Base-by-base conservation (phyloP, 305 asterid species). In the Solanum chacoense region DNA sequence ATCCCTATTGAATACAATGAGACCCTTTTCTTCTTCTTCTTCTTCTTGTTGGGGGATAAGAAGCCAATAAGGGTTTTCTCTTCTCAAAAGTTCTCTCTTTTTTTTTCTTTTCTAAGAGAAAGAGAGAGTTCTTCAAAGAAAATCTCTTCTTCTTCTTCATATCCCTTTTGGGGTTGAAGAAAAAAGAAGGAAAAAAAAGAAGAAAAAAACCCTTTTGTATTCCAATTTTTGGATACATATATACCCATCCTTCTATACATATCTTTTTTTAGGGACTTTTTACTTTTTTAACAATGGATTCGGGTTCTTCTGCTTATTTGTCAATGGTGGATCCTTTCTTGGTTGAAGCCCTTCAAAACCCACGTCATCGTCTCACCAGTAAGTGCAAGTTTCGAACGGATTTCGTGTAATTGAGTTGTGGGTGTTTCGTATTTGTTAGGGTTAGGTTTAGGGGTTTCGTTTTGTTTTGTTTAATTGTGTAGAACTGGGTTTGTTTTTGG, bases 331-430 rank as follows among this genome's bases (percentile, higher is more conserved):
- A 97, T 91, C 95, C 99, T n/a, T 96, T 97, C 88, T 93, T 97
- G 90, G 95, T 96, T 75, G 99, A 97, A 94, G 99, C 99, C 36
- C 99, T 97, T 88, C 99, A 97, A 88, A 96, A 95, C 94, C 98
- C 99, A 90, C 99, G 99, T 88, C 99, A 97, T 92, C 99, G 99
- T 81, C 88, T 97, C 67, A 95, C 99, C 63, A 95, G 99, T 96
- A 65, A 91, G 97, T 90, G 42, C 22, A 1, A 22, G 13, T 63
- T 22, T 22, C 72, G 7, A 69, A 69, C 76, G 2, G 5, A 34
- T 75, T 34, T 35, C 55, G 4, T 77, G 84, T 77, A 36, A 77
- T 77, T 77, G 32, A 37, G 26, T 74, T n/a, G 81, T 6, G 13
- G 22, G 16, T 73, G 34, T 35, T 74, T 74, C 14, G 16, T 74